phyloP scores from a whole-genome alignment of 1,284 basidiomycete genomes.

The Trichosporon asahii region DNA sequence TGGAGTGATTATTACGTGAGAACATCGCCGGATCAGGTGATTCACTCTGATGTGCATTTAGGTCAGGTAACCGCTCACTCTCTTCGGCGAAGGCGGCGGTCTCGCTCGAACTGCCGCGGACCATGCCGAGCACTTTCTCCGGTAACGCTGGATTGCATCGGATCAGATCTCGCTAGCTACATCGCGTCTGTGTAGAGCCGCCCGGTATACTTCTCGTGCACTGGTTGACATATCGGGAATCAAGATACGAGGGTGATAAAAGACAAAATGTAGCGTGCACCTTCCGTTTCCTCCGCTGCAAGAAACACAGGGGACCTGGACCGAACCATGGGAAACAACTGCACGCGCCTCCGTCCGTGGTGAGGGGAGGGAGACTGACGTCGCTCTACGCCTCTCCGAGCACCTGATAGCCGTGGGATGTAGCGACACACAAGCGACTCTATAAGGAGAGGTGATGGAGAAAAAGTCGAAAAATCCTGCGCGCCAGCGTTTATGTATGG shows the following conservation, averaged over 20 bases:
- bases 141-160: background rate
- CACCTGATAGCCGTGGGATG: constrained; percentile 37
- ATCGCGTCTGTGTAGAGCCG: no score
- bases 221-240: background rate
- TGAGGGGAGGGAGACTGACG: constrained; percentile 31
- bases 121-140: background rate
- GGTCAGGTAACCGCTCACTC: background rate
- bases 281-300: constrained; percentile 16
- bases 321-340: constrained; percentile 31
- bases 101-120: background rate
- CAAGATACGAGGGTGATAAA: background rate
- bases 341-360: constrained; percentile 36
- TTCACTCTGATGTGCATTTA: background rate
- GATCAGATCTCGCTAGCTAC: background rate
- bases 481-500: background rate
- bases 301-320: constrained; percentile 12
- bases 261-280: constrained; percentile 23
- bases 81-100: background rate
- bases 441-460: constrained; percentile 25
- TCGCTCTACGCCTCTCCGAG: constrained; percentile 41
- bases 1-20: background rate
- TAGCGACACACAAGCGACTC: constrained; percentile 41
- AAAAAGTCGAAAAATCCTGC: constrained; percentile 14
- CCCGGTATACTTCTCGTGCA: background rate
- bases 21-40: background rate